Evolutionary conservation across 345 rosid genomes (phyloP), one percentile per base, ranked within the genome.

Genomic region (Rhodamnia rubescens): DNA sequence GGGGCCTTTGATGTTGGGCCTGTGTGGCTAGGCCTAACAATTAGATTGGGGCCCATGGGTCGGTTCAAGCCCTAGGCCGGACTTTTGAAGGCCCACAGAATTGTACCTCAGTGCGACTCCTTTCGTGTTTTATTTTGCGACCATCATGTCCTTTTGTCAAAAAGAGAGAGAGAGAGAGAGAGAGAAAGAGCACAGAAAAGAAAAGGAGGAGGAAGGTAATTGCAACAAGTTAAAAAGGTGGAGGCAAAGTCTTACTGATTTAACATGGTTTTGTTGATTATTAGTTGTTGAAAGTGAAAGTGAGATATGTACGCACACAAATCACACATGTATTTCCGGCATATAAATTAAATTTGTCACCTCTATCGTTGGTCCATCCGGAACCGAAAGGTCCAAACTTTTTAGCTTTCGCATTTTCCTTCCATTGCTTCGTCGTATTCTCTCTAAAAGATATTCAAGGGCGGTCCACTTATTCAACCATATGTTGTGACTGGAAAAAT

Each of bases 161-260:
- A n/a, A 5, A n/a, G 11, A 9, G 11, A 2, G 0, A 0, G 4
- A 36, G 40, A 36, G 44, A 42, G 7, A 40, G 3, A 40, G 3
- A 14, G 16, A 6, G 2, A n/a, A 58, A n/a, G 11, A 58, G 27
- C 7, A n/a, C 12, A 58, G 69, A 58, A 13, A n/a, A n/a, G 27
- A n/a, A 13, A 13, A 12, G 6, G 32, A 2, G 36, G 74, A 27
- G 9, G 36, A 27, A 27, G 74, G 9, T 13, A 59, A n/a, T 58
- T 59, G 74, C 36, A 59, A 59, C 36, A 59, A 59, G 36, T 27
- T n/a, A 36, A 59, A 11, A 7, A 27, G 74, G 14, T 32, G 21
- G 40, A 27, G 10, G 21, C 21, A 29, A 59, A 27, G 74, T 59
- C 74, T 29, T 27, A 11, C 0, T 59, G 74, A 59, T 59, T 59